A percentile compares a stretch with the other conserved stretches of the same genome.
phyloP scores from a whole-genome alignment of 257 asterid genomes.

The Ehretia macrophylla region DNA sequence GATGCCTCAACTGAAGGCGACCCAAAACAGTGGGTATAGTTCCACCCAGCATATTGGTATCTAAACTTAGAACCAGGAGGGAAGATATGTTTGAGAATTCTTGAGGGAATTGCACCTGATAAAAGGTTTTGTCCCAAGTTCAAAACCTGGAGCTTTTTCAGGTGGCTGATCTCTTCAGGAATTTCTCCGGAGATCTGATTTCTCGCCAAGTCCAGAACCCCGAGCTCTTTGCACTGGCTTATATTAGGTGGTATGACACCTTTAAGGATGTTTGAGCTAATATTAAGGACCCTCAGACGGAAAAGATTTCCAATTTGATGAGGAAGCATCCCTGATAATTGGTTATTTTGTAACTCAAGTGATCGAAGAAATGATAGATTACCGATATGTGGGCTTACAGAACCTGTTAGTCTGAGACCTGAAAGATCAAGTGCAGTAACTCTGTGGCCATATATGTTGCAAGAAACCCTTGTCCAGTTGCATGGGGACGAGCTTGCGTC shows the following conservation, averaged over 20 bases:
- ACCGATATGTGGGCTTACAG: constrained; percentile 17
- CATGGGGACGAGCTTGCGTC: constrained; percentile 18
- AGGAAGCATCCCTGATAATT: constrained; percentile 22
- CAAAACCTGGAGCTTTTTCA: constrained; percentile 10
- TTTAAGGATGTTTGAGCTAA: constrained; percentile 14
- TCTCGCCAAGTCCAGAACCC: constrained; percentile 9
- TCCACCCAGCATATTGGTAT: constrained; percentile 11
- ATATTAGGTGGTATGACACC: constrained; percentile 22
- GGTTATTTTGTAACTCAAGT: constrained; percentile 15
- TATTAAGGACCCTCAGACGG: constrained; percentile 15
- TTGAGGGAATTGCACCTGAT: constrained; percentile 21
- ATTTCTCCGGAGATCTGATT: constrained; percentile 16
- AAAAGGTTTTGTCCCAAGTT: constrained; percentile 14
- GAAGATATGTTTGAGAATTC: constrained; percentile 19
- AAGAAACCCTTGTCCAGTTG: constrained; percentile 26
- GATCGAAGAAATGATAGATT: constrained; percentile 18
- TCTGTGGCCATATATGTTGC: constrained; percentile 12
- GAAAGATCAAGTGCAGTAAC: constrained; percentile 15
- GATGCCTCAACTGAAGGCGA: constrained; percentile 1
- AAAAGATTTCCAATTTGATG: constrained; percentile 17
- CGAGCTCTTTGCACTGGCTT: constrained; percentile 20
- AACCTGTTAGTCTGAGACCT: constrained; percentile 14
- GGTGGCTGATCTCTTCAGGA: constrained; percentile 14
- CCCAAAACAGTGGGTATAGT: constrained; percentile 17
- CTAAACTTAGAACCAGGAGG: constrained; percentile 9